Base-by-base conservation (phyloP, 2,329 filamentous ascomycete species). In the Elsinoe perseae region DNA sequence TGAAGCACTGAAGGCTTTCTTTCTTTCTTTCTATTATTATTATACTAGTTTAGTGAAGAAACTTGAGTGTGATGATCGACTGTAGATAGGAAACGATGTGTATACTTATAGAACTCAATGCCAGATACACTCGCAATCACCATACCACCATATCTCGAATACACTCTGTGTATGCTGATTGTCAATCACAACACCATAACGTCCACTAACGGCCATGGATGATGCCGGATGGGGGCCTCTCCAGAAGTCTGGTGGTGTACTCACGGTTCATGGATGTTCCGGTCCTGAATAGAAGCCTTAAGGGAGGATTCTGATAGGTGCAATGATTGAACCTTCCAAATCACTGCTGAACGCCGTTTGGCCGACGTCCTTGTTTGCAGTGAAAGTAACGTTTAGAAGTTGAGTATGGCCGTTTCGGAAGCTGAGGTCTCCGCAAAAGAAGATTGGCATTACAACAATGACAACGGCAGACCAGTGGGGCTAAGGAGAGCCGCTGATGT, bases 131-230 rank as follows among this genome's bases (percentile, higher is more conserved):
- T n/a, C 30, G 21, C 21, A 25, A 25, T 14, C 21, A 12, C 16
- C 20, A 14, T 18, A n/a, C 20, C 27, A 50, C 10, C 44, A 12
- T 5, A 25, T 14, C 21, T 6, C 16, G 10, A 32, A 18, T 5
- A 14, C 14, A 25, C 30, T 12, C n/a, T 21, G 32, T 38, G 48
- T 23, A 32, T 34, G 18, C 16, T 38, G 48, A 50, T 32, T n/a
- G 8, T 10, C 48, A 52, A 38, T 52, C 48, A 52, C 48, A 38
- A 52, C 28, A 52, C 48, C 30, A 23, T 20, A 52, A 52, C 48
- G 48, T 16, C 48, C 38, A 8, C 9, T 30, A 52, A 52, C 48
- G 48, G 48, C 25, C 7, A 14, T 32, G 48, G 48, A 52, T 28
- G 16, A 20, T 52, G 48, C 48, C 48, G 48, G 10, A 25, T 9